Conservation (phyloP, 1,139 yeast species). For the Kluyveromyces sp. region DNA sequence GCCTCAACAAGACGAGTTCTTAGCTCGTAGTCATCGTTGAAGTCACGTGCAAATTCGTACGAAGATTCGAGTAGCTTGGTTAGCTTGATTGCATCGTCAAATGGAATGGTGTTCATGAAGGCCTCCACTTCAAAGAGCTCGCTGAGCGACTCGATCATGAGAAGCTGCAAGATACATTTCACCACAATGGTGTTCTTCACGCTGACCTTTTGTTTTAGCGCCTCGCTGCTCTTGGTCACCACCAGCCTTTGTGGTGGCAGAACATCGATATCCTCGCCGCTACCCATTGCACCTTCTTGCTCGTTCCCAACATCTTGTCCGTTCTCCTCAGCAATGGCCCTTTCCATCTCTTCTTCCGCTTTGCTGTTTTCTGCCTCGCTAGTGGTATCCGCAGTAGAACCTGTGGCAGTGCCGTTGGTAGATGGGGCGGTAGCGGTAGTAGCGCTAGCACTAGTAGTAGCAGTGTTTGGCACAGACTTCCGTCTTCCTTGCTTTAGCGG, state of each 20-base stretch:
- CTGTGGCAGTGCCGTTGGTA: neutral
- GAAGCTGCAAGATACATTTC: constrained; percentile 81
- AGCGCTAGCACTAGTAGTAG: constrained; percentile 8
- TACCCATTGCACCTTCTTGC: constrained; percentile 30
- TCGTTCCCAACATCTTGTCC: constrained; percentile 32
- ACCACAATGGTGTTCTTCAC: constrained; percentile 79
- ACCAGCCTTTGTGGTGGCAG: constrained; percentile 16
- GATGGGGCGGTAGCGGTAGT: constrained; percentile 7
- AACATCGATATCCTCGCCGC: constrained; percentile 14
- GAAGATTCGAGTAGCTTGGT: constrained; percentile 57
- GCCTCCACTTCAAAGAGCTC: constrained; percentile 64
- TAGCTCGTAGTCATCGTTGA: constrained; percentile 82
- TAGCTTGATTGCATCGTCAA: constrained; percentile 49
- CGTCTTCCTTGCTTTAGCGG: constrained; percentile 40
- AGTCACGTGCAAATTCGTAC: constrained; percentile 73
- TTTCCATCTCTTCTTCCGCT: constrained; percentile 25
- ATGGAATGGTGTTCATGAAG: constrained; percentile 66
- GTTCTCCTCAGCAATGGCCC: constrained; percentile 27
- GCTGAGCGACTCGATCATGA: constrained; percentile 79
- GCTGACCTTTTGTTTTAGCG: constrained; percentile 30
- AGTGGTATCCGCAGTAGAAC: neutral
- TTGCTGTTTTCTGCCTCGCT: constrained; percentile 1
- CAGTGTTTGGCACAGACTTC: constrained; percentile 4
- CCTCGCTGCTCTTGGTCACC: constrained; percentile 25
- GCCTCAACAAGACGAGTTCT: constrained; percentile 84